Percentiles rank a stretch among this genome's conserved stretches.
These are phyloP conservation scores for Creolimax fragrantissima DNA, from an alignment of 78 protist genomes.

Conservation along the genomic window DNA sequence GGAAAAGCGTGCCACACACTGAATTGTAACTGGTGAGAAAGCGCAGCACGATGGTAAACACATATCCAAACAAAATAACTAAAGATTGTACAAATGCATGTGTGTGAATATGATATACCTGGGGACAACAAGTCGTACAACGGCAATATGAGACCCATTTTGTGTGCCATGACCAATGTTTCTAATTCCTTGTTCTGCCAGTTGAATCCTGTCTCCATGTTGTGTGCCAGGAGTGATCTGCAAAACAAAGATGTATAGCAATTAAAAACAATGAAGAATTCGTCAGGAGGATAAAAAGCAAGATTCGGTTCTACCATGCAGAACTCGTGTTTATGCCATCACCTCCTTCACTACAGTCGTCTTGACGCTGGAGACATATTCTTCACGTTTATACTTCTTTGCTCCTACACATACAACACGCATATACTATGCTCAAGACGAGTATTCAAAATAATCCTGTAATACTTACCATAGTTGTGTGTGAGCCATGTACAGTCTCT, in stretches of 20 bases:
- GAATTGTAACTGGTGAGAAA: too few species aligned
- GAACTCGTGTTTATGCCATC: not conserved
- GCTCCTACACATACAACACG: not conserved
- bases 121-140: not conserved
- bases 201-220: not conserved
- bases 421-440: not conserved
- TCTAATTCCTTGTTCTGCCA: not conserved
- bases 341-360: not conserved
- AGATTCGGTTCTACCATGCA: not conserved
- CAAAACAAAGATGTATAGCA: not conserved
- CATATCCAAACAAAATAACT: too few species aligned
- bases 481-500: not conserved
- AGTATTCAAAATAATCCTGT: not conserved
- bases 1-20: too few species aligned
- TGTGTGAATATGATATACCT: too few species aligned
- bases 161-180: not conserved
- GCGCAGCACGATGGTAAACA: too few species aligned
- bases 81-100: too few species aligned
- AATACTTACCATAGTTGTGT: not conserved
- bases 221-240: not conserved
- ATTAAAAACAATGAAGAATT: not conserved
- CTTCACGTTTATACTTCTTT: not conserved
- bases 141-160: not conserved
- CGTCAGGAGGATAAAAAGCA: not conserved
- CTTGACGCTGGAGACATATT: not conserved